Percentiles rank a stretch among this genome's conserved stretches.
These are phyloP conservation scores for Eucalyptus melliodora DNA, from an alignment of 345 rosid species.

Conservation along the genomic window DNA sequence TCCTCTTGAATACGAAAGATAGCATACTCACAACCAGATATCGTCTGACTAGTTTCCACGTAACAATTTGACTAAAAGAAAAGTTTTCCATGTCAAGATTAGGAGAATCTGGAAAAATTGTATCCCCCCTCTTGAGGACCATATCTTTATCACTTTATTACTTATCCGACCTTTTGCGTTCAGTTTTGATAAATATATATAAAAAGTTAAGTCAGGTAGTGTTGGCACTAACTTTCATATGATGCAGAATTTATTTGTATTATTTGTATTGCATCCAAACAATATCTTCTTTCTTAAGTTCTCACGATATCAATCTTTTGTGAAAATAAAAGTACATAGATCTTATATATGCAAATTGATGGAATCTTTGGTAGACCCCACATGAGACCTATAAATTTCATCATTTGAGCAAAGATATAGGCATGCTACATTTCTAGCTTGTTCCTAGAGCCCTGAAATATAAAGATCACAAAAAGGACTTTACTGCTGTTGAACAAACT, in stretches of 20 bases:
- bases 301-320: not conserved
- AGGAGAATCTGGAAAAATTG: not conserved
- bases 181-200: not conserved
- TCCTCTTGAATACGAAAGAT: not conserved
- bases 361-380: not conserved
- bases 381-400: not conserved
- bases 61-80: not conserved
- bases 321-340: not conserved
- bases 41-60: not conserved
- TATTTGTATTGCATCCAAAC: not conserved
- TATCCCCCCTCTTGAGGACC: not conserved
- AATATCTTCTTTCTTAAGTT: not conserved
- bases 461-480: not conserved
- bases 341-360: not conserved
- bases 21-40: not conserved
- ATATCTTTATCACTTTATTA: not conserved
- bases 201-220: not conserved
- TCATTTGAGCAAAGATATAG: not conserved
- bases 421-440: not conserved
- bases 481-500: not conserved
- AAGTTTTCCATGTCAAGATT: not conserved
- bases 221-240: not conserved
- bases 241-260: not conserved
- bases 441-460: not conserved
- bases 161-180: not conserved